Base-by-base conservation (phyloP, 1,284 basidiomycete genomes). In the Pisolithus thermaeus region DNA sequence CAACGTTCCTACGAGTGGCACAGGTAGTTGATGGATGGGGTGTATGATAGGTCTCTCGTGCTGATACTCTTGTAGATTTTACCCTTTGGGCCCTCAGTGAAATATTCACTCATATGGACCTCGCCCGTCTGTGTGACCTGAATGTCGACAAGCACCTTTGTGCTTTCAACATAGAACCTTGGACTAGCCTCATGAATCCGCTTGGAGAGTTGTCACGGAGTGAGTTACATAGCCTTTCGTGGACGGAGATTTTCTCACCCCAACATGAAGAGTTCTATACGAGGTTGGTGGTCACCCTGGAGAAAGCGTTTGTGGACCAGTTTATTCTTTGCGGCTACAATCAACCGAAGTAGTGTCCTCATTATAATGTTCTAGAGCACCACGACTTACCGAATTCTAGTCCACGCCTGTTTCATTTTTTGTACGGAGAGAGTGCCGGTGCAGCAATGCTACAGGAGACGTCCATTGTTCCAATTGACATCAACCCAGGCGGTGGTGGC, bases 31-130 rank as follows among this genome's bases (percentile, higher is more conserved):
- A 36, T 20, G 18, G 6, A 28, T 9, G 16, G 18, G 25, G 28
- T 23, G 6, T 22, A 2, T 18, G 45, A n/a, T 7, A 25, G 16
- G 14, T 35, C 20, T n/a, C 22, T 36, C 40, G 16, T 41, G 20
- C 45, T 41, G 14, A 37, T 51, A n/a, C 6, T 7, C 43, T 16
- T 48, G 7, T 51, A 78, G 76, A 73, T 7, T 63, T 68, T 30
- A 65, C 74, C 1, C 62, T 81, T 32, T 80, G 74, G 73, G 71
- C 72, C n/a, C 61, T 87, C 28, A 69, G 81, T 36, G 83, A 85
- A 59, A 68, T 83, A 36, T 85, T 83, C 61, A 75, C 77, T 2
- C 78, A 84, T 56, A 75, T 88, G 72, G 84, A 88, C 50, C 58
- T 76, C 14, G 72, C 71, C 8, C 63, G 65, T 2, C 51, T 74